These are phyloP conservation scores for Neurospora sp. DNA, from an alignment of 495 filamentous ascomycete species.

Conservation along the genomic window DNA sequence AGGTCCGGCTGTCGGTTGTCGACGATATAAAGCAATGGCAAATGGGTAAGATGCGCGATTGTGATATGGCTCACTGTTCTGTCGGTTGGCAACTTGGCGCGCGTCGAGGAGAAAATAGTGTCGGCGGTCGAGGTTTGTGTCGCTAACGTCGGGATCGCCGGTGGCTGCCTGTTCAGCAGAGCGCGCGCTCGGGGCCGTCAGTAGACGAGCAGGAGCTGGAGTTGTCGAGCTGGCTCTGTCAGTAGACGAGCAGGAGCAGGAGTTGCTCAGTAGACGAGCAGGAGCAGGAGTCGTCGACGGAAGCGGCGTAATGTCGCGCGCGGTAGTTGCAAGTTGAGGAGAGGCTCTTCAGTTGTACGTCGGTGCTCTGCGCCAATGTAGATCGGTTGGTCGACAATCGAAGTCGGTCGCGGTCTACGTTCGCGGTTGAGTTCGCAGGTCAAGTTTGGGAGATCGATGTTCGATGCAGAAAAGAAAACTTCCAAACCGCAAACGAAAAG, in stretches of 20 bases:
- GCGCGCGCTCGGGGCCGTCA: no score
- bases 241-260: not conserved
- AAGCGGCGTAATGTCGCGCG: no score
- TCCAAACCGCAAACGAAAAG: not conserved
- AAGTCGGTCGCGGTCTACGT: not conserved
- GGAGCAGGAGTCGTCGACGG: not conserved
- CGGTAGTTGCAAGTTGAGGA: not conserved
- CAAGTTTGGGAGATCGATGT: not conserved
- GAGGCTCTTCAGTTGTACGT: fast-evolving
- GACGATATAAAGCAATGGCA: no score
- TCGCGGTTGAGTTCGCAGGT: not conserved
- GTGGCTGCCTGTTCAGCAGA: no score
- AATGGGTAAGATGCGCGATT: no score
- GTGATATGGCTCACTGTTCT: no score
- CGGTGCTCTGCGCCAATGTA: not conserved
- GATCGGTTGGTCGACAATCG: not conserved
- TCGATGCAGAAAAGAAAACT: not conserved
- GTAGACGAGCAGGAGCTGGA: not conserved
- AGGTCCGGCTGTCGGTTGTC: no score
- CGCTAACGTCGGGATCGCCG: no score
- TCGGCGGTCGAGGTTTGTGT: no score
- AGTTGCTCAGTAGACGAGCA: not conserved
- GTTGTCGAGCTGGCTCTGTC: not conserved
- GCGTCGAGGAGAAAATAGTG: no score
- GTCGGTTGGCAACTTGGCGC: no score